Percentiles rank a stretch among this genome's conserved stretches.
Conservation (phyloP, 345 rosid genomes). For the Arabis alpina region DNA sequence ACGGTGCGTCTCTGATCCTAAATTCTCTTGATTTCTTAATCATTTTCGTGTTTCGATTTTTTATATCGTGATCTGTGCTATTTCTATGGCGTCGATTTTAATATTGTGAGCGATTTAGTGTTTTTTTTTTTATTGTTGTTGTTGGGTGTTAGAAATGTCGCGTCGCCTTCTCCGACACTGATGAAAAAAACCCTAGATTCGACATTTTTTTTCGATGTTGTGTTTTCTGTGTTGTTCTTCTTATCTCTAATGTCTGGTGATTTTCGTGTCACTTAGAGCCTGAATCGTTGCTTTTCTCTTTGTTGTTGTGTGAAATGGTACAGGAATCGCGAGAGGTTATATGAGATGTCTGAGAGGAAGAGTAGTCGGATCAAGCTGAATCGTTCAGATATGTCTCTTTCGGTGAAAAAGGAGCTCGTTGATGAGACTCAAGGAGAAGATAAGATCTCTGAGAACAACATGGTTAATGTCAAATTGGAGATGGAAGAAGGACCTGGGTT, state of each 20-base stretch:
- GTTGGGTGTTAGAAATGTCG: constrained; percentile 6
- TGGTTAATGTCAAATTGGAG: constrained; percentile 46
- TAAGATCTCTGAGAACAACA: constrained; percentile 26
- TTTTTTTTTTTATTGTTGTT: background rate
- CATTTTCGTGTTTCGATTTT: background rate
- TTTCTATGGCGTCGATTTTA: constrained; percentile 26
- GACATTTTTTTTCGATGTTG: constrained; percentile 15
- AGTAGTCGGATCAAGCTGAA: constrained; percentile 51
- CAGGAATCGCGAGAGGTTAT: constrained; percentile 21
- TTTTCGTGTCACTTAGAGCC: background rate
- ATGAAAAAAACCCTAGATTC: constrained; percentile 39
- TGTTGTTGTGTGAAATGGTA: background rate
- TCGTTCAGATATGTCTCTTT: constrained; percentile 48
- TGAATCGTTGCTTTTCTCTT: background rate
- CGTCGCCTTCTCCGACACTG: constrained; percentile 14
- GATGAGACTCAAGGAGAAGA: constrained; percentile 26
- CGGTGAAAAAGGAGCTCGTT: constrained; percentile 46
- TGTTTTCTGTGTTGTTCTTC: background rate
- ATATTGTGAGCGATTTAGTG: constrained; percentile 9
- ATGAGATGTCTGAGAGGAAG: constrained; percentile 48
- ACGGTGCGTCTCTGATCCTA: constrained; percentile 37
- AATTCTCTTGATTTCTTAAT: background rate
- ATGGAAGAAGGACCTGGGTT: constrained; percentile 41
- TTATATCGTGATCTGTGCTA: constrained; percentile 8
- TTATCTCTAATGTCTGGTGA: background rate